Conservation (phyloP, 208 protist species). For the Leishmania turanica region DNA sequence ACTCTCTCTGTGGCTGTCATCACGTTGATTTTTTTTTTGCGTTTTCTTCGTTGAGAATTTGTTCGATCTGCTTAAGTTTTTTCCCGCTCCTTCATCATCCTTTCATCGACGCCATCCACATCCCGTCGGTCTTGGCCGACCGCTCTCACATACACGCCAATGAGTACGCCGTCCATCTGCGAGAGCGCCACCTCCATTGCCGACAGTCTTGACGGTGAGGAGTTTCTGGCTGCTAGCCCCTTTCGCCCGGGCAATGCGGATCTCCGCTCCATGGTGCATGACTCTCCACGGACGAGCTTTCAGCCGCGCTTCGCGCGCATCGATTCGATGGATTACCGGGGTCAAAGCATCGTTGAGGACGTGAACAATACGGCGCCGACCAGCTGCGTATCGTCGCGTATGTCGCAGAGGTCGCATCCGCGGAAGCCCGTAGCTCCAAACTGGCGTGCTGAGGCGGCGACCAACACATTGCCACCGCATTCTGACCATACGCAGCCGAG, state of each 20-base stretch:
- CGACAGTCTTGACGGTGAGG: slow-evolving; percentile 23
- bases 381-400: not conserved
- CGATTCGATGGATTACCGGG: slow-evolving; percentile 27
- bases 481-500: not conserved
- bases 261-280: not conserved
- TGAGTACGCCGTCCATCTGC: slow-evolving; percentile 10
- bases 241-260: slow-evolving; percentile 13
- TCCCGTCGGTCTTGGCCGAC: not conserved
- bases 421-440: not conserved
- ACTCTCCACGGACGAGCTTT: slow-evolving; percentile 1
- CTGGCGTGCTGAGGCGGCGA: not conserved
- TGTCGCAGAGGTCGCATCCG: not conserved
- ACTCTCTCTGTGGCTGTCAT: not conserved
- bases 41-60: not conserved
- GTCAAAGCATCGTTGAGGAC: slow-evolving; percentile 22
- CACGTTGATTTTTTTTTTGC: not conserved
- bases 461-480: not conserved
- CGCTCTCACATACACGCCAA: not conserved
- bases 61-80: too few species aligned
- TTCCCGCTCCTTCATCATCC: not conserved
- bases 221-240: slow-evolving; percentile 17
- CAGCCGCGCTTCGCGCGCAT: slow-evolving; percentile 21
- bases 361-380: slow-evolving; percentile 12
- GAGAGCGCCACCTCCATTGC: slow-evolving; percentile 17
- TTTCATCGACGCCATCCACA: not conserved